Evolutionary conservation across 2,329 filamentous ascomycete species (phyloP).

Genomic region (Fusarium nanum): DNA sequence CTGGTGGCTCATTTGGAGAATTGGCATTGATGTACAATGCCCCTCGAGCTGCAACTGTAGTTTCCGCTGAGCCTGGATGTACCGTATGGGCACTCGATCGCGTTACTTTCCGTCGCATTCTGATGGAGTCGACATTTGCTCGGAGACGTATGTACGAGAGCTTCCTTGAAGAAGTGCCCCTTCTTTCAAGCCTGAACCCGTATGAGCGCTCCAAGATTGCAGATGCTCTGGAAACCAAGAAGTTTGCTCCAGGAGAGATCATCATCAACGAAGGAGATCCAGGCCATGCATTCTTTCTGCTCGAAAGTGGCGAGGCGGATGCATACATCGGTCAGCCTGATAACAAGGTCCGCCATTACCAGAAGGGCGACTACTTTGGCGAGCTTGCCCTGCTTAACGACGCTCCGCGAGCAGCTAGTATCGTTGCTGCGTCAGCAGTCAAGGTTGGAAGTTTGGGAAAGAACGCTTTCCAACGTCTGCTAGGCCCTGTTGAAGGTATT

Average conservation of each 20-base stretch:
- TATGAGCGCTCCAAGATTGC: constrained; percentile 98
- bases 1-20: constrained; percentile 95
- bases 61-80: constrained; percentile 81
- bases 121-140: constrained; percentile 98
- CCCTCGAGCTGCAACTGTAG: constrained; percentile 91
- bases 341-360: constrained; percentile 81
- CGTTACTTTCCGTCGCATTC: constrained; percentile 94
- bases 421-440: constrained; percentile 85
- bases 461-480: constrained; percentile 90
- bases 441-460: constrained; percentile 95
- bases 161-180: constrained; percentile 92
- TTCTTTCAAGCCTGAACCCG: constrained; percentile 83
- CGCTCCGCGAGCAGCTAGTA: constrained; percentile 88
- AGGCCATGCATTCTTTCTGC: constrained; percentile 89
- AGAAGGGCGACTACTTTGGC: constrained; percentile 96
- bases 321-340: constrained; percentile 82
- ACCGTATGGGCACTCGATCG: constrained; percentile 95
- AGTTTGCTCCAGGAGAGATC: constrained; percentile 79
- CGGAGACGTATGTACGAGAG: constrained; percentile 96
- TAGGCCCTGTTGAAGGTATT: constrained; percentile 93
- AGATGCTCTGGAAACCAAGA: constrained; percentile 91
- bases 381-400: constrained; percentile 95
- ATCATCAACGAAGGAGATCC: constrained; percentile 95
- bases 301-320: constrained; percentile 88
- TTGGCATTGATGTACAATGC: constrained; percentile 99